phyloP scores from a whole-genome alignment of 2,329 filamentous ascomycete species.

The Phialophora macrospora region DNA sequence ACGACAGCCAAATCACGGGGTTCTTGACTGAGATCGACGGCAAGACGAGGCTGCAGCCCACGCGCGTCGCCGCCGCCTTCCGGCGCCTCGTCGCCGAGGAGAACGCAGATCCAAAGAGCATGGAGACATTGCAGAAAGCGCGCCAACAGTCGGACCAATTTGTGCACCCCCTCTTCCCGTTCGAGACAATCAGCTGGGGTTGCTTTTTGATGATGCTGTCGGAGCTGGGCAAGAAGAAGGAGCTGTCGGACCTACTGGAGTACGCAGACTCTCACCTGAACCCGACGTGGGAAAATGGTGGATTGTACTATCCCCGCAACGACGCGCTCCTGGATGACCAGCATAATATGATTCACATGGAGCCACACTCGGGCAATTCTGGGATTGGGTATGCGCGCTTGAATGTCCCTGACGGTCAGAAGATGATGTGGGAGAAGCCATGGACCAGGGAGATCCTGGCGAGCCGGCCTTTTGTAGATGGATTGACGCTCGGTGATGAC shows the following conservation, averaged over 20 bases:
- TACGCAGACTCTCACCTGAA: conserved; percentile 11
- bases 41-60: conserved; percentile 36
- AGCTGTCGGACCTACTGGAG: conserved; percentile 9
- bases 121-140: conserved; percentile 1
- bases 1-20: conserved; percentile 37
- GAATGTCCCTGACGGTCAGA: conserved; percentile 30
- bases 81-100: conserved; percentile 4
- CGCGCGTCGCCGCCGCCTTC: conserved; percentile 32
- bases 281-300: conserved; percentile 18
- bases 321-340: conserved; percentile 16
- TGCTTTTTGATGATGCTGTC: conserved; percentile 45
- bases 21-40: conserved; percentile 41
- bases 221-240: conserved; percentile 13
- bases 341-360: conserved; percentile 18
- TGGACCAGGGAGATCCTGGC: conserved; percentile 24
- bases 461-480: conserved; percentile 23
- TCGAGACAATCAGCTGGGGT: conserved; percentile 35
- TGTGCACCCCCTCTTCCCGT: conserved; percentile 1
- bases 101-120: background rate
- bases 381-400: conserved; percentile 26
- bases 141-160: background rate
- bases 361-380: conserved; percentile 24
- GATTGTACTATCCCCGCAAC: conserved; percentile 20
- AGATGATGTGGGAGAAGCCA: conserved; percentile 32
- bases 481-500: conserved; percentile 18